Evolutionary conservation across 1,284 basidiomycete species (phyloP).

Genomic region (Irpex sp.): DNA sequence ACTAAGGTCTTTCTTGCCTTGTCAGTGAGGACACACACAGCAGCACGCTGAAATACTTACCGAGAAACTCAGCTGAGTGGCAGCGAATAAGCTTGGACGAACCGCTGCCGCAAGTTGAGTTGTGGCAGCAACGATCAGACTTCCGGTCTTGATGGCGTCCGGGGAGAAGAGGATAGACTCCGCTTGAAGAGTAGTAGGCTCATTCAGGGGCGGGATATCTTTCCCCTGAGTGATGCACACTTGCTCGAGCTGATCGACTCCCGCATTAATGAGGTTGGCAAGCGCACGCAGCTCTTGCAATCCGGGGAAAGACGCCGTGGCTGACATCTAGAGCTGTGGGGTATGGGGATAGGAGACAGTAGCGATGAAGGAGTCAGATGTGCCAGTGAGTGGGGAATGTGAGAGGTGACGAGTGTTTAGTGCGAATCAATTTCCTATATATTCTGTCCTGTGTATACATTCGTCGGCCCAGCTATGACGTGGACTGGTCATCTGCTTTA

Average conservation of each 20-base stretch:
- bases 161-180: slow-evolving; percentile 10
- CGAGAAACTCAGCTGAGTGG: slow-evolving; percentile 1
- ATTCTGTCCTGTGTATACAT: too few species aligned
- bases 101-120: slow-evolving; percentile 14
- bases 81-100: slow-evolving; percentile 7
- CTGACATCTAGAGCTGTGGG: too few species aligned
- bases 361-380: too few species aligned
- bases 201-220: slow-evolving; percentile 10
- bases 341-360: too few species aligned
- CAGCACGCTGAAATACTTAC: not conserved
- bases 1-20: not conserved
- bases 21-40: not conserved
- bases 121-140: slow-evolving; percentile 14
- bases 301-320: too few species aligned
- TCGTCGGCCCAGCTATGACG: too few species aligned
- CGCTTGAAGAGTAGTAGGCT: slow-evolving; percentile 9
- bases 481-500: too few species aligned
- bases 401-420: too few species aligned
- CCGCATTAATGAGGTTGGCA: not conserved
- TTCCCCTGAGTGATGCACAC: not conserved
- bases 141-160: not conserved
- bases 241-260: not conserved
- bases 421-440: too few species aligned
- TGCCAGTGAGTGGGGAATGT: too few species aligned
- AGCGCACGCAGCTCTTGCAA: not conserved